phyloP scores from a whole-genome alignment of 164 flowering plant genomes.

The Brasenia schreberi region DNA sequence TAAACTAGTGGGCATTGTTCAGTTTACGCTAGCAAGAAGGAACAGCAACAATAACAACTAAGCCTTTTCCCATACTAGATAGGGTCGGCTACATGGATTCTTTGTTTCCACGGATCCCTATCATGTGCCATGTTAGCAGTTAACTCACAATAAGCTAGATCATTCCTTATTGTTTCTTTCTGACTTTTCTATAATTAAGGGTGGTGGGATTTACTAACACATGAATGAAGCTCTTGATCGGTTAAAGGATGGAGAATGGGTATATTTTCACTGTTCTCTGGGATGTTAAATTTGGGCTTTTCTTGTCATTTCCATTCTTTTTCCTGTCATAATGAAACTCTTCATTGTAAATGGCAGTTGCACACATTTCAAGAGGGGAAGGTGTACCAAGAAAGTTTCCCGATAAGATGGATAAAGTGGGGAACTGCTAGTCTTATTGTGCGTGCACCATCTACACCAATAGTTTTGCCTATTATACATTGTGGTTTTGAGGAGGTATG shows the following conservation, averaged over 20 bases:
- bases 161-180: too few relatives aligned
- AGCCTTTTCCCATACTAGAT: too few relatives aligned
- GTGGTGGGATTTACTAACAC: slow-evolving; percentile 88
- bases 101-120: too few relatives aligned
- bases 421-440: slow-evolving; percentile 96
- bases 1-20: too few relatives aligned
- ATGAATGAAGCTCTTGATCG: slow-evolving; percentile 95
- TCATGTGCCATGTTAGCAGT: too few relatives aligned
- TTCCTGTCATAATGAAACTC: background rate
- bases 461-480: slow-evolving; percentile 88
- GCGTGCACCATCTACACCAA: slow-evolving; percentile 78
- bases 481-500: slow-evolving; percentile 73
- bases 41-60: too few relatives aligned
- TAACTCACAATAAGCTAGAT: too few relatives aligned
- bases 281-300: slow-evolving; percentile 3
- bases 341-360: slow-evolving; percentile 33
- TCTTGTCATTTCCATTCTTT: background rate
- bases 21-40: too few relatives aligned
- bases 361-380: slow-evolving; percentile 98
- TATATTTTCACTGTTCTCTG: slow-evolving; percentile 15
- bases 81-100: too few relatives aligned
- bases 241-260: slow-evolving; percentile 82
- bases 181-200: slow-evolving; percentile 36
- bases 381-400: slow-evolving; percentile 68
- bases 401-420: slow-evolving; percentile 85